Base-by-base conservation (phyloP, 2,329 filamentous ascomycete genomes). In the Macroventuria anomochaeta region DNA sequence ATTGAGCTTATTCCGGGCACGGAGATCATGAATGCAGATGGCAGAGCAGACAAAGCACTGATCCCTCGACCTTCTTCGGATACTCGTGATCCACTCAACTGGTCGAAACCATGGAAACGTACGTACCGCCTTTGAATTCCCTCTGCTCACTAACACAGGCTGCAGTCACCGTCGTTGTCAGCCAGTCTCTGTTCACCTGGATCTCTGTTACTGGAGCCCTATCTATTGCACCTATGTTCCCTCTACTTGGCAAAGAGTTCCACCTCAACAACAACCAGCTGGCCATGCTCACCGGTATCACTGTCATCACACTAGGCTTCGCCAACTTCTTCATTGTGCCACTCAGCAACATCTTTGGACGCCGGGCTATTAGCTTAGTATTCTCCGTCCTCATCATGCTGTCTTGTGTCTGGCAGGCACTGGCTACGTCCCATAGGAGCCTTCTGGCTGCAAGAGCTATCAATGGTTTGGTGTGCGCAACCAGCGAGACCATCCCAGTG, bases 261-360 rank as follows among this genome's bases (percentile, higher is more conserved):
- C 69, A 75, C 26, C 71, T 79, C 37, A 67, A 72, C 53, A 71
- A 76, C 51, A 73, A 71, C 15, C 75, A 78, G 46, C 62, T 78
- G 1, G 72, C 68, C 5, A 63, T 79, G 13, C 67, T 78, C 6
- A 77, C 76, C 2, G 77, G 77, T 0, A 68, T 77, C 23, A 78
- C 75, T 34, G 75, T 80, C 31, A 74, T 80, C 39, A 76, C 75
- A 1, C 70, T 79, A 1, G 78, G 77, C 1, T 77, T 76, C 48
- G 73, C 75, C 17, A 79, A 79, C 46, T 75, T 80, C 54, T 59
- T 80, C 52, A 75, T 78, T 36, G 75, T 79, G 12, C 77, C 77
- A 5, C 57, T 77, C 5, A 75, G 72, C 46, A 79, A 78, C 54
- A 78, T 79, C 43, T 79, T 75, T 43, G 77, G 77, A 17, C 71